Percentiles rank a stretch among this genome's conserved stretches.
phyloP scores from a whole-genome alignment of 805 yeast genomes.

The Wickerhamiella alocasiicola region DNA sequence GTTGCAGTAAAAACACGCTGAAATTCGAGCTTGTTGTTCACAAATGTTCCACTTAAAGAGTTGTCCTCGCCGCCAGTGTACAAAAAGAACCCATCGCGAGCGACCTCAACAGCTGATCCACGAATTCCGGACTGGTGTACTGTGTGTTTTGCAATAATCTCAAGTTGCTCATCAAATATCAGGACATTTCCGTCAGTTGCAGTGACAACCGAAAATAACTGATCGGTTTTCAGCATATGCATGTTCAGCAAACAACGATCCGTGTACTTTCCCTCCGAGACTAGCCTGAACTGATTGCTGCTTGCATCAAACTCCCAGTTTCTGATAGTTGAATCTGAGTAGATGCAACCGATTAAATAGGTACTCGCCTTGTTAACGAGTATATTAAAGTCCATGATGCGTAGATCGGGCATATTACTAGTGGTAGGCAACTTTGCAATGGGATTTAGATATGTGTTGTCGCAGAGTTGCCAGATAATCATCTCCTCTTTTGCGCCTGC shows the following conservation, averaged over 20 bases:
- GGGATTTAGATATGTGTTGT: constrained; percentile 32
- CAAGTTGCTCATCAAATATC: constrained; percentile 40
- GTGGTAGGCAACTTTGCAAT: constrained; percentile 44
- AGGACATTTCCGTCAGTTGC: constrained; percentile 78
- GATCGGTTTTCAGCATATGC: constrained; percentile 30
- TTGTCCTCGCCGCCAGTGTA: constrained; percentile 93
- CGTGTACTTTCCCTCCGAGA: constrained; percentile 43
- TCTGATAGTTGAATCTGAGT: constrained; percentile 71
- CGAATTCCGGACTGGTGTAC: constrained; percentile 82
- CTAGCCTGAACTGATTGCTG: constrained; percentile 29
- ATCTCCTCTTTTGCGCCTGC: constrained; percentile 73
- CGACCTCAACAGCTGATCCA: constrained; percentile 32
- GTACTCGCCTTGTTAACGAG: constrained; percentile 27
- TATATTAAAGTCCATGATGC: constrained; percentile 69
- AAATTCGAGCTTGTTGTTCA: constrained; percentile 25
- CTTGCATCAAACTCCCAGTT: constrained; percentile 34
- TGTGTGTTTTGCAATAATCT: constrained; percentile 6
- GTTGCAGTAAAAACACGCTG: constrained; percentile 25
- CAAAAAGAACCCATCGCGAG: constrained; percentile 24
- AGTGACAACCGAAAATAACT: constrained; percentile 36
- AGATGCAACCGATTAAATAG: constrained; percentile 53
- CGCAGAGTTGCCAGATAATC: constrained; percentile 56
- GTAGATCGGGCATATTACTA: constrained; percentile 58
- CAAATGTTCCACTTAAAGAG: constrained; percentile 37
- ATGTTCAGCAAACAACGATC: constrained; percentile 68